Percentiles rank a stretch among this genome's conserved stretches.
Conservation (phyloP, 2,329 filamentous ascomycete genomes). For the Penicillium sp. region DNA sequence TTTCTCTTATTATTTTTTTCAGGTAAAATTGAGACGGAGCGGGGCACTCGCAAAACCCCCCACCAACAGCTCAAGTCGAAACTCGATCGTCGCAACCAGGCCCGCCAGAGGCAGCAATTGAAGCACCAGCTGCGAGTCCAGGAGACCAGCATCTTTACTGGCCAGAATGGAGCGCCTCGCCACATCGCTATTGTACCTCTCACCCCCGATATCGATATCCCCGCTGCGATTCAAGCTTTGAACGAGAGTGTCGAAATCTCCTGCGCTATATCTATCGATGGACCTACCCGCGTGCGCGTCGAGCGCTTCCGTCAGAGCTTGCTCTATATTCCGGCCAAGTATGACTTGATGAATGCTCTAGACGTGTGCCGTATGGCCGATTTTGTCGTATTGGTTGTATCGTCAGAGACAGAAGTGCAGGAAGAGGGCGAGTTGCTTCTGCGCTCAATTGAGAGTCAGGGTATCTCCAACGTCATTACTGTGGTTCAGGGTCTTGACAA, state of each 20-base stretch:
- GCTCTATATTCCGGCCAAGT: constrained; percentile 73
- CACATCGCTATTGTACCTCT: constrained; percentile 87
- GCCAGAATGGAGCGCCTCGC: constrained; percentile 79
- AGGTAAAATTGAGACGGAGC: constrained; percentile 78
- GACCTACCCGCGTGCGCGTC: constrained; percentile 64
- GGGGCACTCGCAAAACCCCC: constrained; percentile 75
- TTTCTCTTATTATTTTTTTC: constrained; percentile 12
- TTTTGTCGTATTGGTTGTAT: constrained; percentile 84
- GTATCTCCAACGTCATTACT: constrained; percentile 87
- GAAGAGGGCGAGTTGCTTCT: constrained; percentile 80
- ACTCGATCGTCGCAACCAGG: constrained; percentile 90
- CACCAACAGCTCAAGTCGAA: constrained; percentile 98
- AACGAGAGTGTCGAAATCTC: constrained; percentile 79
- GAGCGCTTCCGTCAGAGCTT: constrained; percentile 95
- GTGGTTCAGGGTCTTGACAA: constrained; percentile 76
- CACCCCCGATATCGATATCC: constrained; percentile 67
- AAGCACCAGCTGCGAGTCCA: constrained; percentile 82
- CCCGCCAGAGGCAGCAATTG: constrained; percentile 79
- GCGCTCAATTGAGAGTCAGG: constrained; percentile 85
- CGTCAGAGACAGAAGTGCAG: constrained; percentile 73
- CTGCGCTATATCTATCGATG: constrained; percentile 58
- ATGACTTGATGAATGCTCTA: constrained; percentile 72
- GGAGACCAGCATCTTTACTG: constrained; percentile 77
- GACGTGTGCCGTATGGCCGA: constrained; percentile 87
- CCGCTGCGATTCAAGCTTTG: constrained; percentile 65